phyloP scores from a whole-genome alignment of 805 yeast species.

The Cyberlindnera petersonii region DNA sequence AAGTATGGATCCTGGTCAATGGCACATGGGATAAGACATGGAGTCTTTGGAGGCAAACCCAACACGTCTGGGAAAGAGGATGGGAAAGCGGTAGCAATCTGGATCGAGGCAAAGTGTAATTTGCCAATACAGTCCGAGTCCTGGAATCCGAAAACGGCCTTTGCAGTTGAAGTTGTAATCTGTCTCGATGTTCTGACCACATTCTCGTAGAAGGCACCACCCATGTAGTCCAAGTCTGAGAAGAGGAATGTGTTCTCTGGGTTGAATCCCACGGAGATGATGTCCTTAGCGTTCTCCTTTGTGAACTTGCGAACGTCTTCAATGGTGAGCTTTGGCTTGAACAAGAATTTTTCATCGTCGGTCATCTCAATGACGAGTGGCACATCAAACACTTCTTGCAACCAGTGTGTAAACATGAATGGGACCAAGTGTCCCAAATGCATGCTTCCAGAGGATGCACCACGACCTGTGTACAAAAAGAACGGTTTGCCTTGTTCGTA shows the following conservation, averaged over 20 bases:
- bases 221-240: constrained; percentile 90
- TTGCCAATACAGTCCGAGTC: constrained; percentile 95
- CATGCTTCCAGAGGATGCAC: constrained; percentile 91
- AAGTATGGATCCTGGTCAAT: constrained; percentile 99
- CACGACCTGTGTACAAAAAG: constrained; percentile 95
- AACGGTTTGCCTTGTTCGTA: constrained; percentile 95
- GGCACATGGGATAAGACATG: constrained; percentile 97
- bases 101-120: constrained; percentile 91
- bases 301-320: constrained; percentile 83
- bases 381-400: constrained; percentile 95
- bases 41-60: constrained; percentile 83
- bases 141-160: constrained; percentile 92
- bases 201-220: constrained; percentile 89
- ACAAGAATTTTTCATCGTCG: constrained; percentile 94
- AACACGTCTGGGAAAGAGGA: constrained; percentile 92
- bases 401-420: constrained; percentile 93
- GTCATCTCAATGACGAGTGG: constrained; percentile 92
- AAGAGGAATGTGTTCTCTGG: constrained; percentile 94
- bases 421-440: constrained; percentile 98
- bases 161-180: constrained; percentile 95
- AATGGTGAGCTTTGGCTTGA: constrained; percentile 85
- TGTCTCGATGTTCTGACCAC: constrained; percentile 90
- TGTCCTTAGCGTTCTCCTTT: constrained; percentile 82
- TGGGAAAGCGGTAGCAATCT: constrained; percentile 94
- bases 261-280: constrained; percentile 90